Evolutionary conservation across 371 early-diverging fungal genomes (phyloP), one percentile per base, ranked within the genome.

Genomic region (Apophysomyces variabilis): DNA sequence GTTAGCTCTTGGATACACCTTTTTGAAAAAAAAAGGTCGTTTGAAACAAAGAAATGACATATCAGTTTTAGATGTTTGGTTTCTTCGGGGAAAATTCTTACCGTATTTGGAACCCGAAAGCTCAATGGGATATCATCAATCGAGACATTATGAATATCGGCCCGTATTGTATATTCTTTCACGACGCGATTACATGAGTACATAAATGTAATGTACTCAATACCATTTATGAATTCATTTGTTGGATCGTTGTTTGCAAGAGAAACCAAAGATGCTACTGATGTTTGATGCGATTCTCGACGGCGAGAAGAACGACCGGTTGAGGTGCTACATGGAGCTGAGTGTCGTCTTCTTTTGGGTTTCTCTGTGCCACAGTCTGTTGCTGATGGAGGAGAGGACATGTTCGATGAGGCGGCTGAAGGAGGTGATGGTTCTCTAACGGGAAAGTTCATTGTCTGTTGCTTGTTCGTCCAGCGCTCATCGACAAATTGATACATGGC

Each of bases 1-100:
- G 74, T 89, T 86, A 18, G 95, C 96, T 38, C 94, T 77, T 5
- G 95, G 95, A 72, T 96, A 96, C 13, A 96, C 85, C 73, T 75
- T 7, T 50, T 37, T 14, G 46, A 50, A 44, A 57, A 45, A 47
- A 54, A 60, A 65, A 50, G 43, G 38, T 41, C 8, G 8, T 41
- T 50, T 9, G 26, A 26, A 26, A 26, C 32, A 26, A 26, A 26
- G 32, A 26, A 3, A 26, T 26, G 32, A 26, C 32, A 26, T 26
- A 26, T 26, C 4, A 13, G 59, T 41, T 18, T 60, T 54, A n/a
- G 35, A 60, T 32, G n/a, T 36, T 32, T 8, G 56, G 13, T 35
- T 13, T 61, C 44, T 66, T 16, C 35, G 56, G 38, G 14, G 11
- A 39, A n/a, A 38, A 21, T 61, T 38, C 76, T 73, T 77, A 80